phyloP scores from a whole-genome alignment of 176 grass and related monocot species.

The Bothriochloa decipiens region DNA sequence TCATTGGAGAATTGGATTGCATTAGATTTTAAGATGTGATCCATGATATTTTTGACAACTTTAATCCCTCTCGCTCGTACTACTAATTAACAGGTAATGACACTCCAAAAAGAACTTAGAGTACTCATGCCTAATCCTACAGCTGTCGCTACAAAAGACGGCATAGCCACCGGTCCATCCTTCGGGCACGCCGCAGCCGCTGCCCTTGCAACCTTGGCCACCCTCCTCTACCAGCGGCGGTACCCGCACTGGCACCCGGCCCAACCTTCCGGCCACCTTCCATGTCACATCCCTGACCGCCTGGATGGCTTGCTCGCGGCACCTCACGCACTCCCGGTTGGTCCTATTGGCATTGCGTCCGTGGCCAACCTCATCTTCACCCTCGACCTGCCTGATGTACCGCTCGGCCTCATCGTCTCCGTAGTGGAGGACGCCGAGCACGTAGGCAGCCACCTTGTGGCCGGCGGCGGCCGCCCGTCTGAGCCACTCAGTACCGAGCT shows the following conservation, averaged over 20 bases:
- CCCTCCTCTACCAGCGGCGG: background rate
- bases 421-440: slow-evolving; percentile 35
- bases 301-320: too few relatives aligned
- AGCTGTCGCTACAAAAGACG: background rate
- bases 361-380: background rate
- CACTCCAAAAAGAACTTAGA: too few relatives aligned
- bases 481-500: background rate
- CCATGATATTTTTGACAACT: too few relatives aligned
- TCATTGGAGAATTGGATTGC: too few relatives aligned
- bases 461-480: background rate
- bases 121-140: slow-evolving; percentile 20
- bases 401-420: background rate
- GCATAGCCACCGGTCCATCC: background rate
- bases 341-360: too few relatives aligned
- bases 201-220: background rate
- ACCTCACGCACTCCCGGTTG: too few relatives aligned
- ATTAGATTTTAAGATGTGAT: too few relatives aligned
- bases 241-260: too few relatives aligned
- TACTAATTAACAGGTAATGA: too few relatives aligned
- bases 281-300: too few relatives aligned
- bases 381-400: slow-evolving; percentile 19
- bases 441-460: slow-evolving; percentile 28
- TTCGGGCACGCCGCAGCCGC: background rate
- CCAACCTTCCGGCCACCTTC: too few relatives aligned
- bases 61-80: too few relatives aligned